phyloP scores from a whole-genome alignment of 2,329 filamentous ascomycete species.

The Ophiocordyceps sinensis region DNA sequence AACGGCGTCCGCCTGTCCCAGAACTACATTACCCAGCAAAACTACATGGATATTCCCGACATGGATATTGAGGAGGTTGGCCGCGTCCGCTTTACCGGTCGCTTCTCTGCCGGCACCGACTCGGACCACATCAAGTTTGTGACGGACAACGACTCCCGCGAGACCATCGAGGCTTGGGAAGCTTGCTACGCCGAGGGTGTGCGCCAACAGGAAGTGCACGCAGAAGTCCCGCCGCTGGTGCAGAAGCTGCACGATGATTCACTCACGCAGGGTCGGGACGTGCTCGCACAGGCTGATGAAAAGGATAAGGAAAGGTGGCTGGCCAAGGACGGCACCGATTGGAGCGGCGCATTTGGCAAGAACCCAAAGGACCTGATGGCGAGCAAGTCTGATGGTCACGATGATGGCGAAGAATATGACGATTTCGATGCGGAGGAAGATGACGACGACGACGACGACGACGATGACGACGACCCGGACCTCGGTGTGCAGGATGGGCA shows the following conservation, averaged over 20 bases:
- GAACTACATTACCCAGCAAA: constrained; percentile 79
- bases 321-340: constrained; percentile 66
- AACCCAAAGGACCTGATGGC: constrained; percentile 45
- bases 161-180: constrained; percentile 92
- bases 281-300: constrained; percentile 57
- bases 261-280: constrained; percentile 63
- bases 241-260: constrained; percentile 71
- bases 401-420: constrained; percentile 24
- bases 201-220: constrained; percentile 51
- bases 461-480: constrained; percentile 26
- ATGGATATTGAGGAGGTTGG: constrained; percentile 69
- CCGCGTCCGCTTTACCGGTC: constrained; percentile 61
- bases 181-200: constrained; percentile 82
- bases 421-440: constrained; percentile 17
- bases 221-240: constrained; percentile 58
- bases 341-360: constrained; percentile 72
- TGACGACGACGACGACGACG: constrained; percentile 18
- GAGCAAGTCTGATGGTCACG: constrained; percentile 11
- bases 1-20: constrained; percentile 66
- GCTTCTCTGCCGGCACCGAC: constrained; percentile 85
- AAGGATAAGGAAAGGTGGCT: constrained; percentile 70
- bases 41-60: constrained; percentile 54
- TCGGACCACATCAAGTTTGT: constrained; percentile 74
- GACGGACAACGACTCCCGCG: constrained; percentile 72
- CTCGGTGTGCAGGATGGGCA: constrained; percentile 46